Evolutionary conservation across 139 green algal species (phyloP).

Genomic region (Micractinium conductrix): DNA sequence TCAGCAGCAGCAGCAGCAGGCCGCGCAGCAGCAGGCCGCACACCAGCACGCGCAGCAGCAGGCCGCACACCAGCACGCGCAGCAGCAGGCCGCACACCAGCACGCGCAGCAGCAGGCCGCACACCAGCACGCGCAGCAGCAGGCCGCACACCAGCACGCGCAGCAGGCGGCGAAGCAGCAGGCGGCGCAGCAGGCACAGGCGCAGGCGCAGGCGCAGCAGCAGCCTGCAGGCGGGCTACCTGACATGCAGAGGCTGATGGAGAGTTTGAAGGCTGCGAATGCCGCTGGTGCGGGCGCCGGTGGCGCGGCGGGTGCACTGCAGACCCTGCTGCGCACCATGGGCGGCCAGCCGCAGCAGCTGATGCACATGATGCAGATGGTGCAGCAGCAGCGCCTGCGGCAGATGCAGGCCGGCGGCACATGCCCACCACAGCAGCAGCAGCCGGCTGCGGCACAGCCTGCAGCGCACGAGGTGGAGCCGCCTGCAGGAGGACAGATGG

Average conservation of each 20-base stretch:
- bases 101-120: neutral
- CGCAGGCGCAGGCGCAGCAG: neutral
- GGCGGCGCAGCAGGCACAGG: neutral
- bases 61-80: neutral
- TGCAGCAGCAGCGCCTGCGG: slow-evolving; percentile 21
- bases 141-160: neutral
- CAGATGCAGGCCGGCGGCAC: slow-evolving; percentile 14
- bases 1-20: neutral
- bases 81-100: neutral
- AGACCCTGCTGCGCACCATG: slow-evolving; percentile 11
- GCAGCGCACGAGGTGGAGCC: neutral
- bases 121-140: neutral
- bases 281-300: neutral
- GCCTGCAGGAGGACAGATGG: neutral
- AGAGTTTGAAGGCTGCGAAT: neutral
- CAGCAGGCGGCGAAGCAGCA: neutral
- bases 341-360: slow-evolving; percentile 5
- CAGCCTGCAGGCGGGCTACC: neutral
- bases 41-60: neutral
- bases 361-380: slow-evolving; percentile 7
- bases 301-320: neutral
- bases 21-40: neutral
- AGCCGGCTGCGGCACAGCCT: neutral
- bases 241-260: neutral
- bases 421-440: neutral